These are phyloP conservation scores for Suillus subaureus DNA, from an alignment of 768 basidiomycete genomes.

Conservation along the genomic window DNA sequence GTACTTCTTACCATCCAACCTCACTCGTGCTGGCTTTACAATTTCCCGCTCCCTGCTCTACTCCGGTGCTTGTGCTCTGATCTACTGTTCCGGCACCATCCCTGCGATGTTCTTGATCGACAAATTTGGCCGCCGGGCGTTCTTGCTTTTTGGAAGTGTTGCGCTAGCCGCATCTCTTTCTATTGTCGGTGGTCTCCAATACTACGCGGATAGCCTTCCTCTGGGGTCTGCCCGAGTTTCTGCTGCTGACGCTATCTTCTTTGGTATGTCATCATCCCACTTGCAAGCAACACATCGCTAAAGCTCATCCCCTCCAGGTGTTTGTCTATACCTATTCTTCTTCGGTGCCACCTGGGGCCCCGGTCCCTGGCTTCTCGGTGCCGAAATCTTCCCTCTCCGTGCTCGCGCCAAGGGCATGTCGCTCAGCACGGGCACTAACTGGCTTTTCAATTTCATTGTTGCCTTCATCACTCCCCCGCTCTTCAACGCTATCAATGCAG, in stretches of 20 bases:
- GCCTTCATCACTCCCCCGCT: conserved; percentile 60
- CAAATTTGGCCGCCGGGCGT: conserved; percentile 50
- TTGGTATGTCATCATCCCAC: conserved; percentile 23
- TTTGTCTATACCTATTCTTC: conserved; percentile 62
- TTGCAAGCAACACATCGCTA: conserved; percentile 17
- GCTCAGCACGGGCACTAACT: conserved; percentile 35
- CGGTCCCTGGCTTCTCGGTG: conserved; percentile 53
- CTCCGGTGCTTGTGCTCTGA: conserved; percentile 46
- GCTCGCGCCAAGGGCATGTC: conserved; percentile 43
- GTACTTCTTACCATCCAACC: conserved; percentile 57
- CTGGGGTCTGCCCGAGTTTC: conserved; percentile 31
- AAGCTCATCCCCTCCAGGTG: conserved; percentile 24
- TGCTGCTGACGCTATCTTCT: conserved; percentile 40
- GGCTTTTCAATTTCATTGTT: conserved; percentile 41
- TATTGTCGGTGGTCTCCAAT: conserved; percentile 56
- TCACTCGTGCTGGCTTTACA: conserved; percentile 52
- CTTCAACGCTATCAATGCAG: conserved; percentile 49
- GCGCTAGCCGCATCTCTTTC: conserved; percentile 47
- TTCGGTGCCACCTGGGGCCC: conserved; percentile 62
- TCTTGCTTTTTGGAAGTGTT: conserved; percentile 50
- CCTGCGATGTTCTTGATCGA: conserved; percentile 59
- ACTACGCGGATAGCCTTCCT: conserved; percentile 41
- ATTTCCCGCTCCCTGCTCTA: conserved; percentile 46
- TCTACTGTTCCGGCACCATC: conserved; percentile 52
- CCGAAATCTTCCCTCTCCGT: conserved; percentile 50